Evolutionary conservation across 371 early-diverging fungal genomes (phyloP).

Genomic region (Apophysomyces variabilis): DNA sequence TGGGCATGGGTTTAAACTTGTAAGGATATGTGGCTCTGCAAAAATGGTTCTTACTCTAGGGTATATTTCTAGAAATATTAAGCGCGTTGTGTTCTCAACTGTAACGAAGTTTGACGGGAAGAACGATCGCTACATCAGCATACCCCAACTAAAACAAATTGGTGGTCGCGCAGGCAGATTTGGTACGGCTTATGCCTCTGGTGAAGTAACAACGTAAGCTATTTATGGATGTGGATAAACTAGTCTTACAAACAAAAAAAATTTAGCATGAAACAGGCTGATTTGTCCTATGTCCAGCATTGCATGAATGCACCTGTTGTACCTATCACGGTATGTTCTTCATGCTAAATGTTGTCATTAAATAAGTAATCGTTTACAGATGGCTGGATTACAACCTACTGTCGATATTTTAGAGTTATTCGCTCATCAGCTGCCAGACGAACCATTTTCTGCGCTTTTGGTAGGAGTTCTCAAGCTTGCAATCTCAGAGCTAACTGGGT

Average conservation of each 20-base stretch:
- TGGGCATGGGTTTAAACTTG: conserved; percentile 98
- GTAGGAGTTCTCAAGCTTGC: conserved; percentile 32
- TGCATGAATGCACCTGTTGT: conserved; percentile 37
- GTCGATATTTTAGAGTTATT: conserved; percentile 85
- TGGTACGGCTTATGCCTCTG: conserved; percentile 64
- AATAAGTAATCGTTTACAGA: conserved; percentile 29
- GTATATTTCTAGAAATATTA: conserved; percentile 68
- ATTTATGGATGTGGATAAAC: conserved; percentile 5
- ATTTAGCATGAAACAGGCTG: conserved; percentile 28
- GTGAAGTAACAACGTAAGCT: conserved; percentile 68
- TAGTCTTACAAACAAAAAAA: conserved; percentile 13
- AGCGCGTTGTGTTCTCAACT: conserved; percentile 82
- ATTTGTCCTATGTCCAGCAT: conserved; percentile 36
- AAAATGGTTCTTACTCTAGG: background rate
- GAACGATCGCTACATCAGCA: conserved; percentile 48
- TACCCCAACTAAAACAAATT: conserved; percentile 91
- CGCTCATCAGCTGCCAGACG: conserved; percentile 71
- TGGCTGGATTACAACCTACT: conserved; percentile 81
- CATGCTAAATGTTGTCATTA: background rate
- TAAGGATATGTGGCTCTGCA: conserved; percentile 31
- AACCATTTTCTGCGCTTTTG: conserved; percentile 66
- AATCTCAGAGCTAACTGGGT: conserved; percentile 18
- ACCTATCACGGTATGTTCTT: conserved; percentile 33
- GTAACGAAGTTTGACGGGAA: conserved; percentile 83
- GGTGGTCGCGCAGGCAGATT: conserved; percentile 96